Base-by-base conservation (phyloP, 2,329 filamentous ascomycete species). In the Fusarium tricinctum region DNA sequence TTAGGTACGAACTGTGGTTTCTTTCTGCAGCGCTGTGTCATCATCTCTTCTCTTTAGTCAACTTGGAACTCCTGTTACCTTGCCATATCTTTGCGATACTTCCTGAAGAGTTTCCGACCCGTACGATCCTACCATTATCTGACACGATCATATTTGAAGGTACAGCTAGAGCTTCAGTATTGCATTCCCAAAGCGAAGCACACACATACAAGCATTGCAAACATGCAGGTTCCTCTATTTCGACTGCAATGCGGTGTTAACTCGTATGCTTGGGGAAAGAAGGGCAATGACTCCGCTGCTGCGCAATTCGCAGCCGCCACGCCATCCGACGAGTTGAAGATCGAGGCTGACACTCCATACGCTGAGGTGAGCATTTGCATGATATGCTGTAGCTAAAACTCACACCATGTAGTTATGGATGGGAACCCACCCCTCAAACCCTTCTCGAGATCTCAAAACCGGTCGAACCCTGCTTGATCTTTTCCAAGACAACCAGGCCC, bases 241-340 rank as follows among this genome's bases (percentile, higher is more conserved):
- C 89, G 93, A 73, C 89, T 98, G 70, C 90, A 92, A 79, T 94
- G 92, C 83, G 96, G 95, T 76, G 93, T 97, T 77, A 98, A 98
- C 81, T 97, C 94, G 80, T 99, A 99, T 79, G 96, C 97, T 83
- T 99, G 96, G 96, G 96, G 95, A 71, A 99, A 99, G 85, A 87
- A 94, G 76, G 96, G 96, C 75, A 87, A 88, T 66, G 87, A 92
- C 59, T 98, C 95, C 47, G 92, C 94, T 15, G 96, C 94, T 50
- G 96, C 96, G 69, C 92, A 90, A 74, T 98, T 92, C 79, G 95
- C 94, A 39, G 90, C 93, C 46, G 93, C 94, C 19, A 97, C 94
- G 6, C 89, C 93, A 13, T 86, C 90, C 15, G 83, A 87, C 40
- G 89, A 89, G 72, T 91, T 98, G 78, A 85, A 85, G 12, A 91